Evolutionary conservation across 2,329 filamentous ascomycete genomes (phyloP), one percentile per base, ranked within the genome.

Genomic region (Daldinia sp.): DNA sequence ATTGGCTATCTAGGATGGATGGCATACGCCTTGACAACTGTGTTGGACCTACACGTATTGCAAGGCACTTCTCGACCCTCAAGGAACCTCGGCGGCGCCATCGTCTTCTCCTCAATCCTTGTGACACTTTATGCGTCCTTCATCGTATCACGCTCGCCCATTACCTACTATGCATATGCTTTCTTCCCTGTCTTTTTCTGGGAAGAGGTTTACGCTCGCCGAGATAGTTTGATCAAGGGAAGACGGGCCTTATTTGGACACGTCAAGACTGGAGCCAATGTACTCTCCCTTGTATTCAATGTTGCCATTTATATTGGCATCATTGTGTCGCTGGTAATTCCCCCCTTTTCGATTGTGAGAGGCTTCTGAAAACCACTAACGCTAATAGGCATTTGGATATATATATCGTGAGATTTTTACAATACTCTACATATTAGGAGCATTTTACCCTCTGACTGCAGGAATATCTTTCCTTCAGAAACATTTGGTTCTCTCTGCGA

Each of bases 1-100:
- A 75, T 91, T 10, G 95, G 95, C 15, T 99, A 98, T 73, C 80
- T 98, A 6, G 95, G 95, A 17, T 99, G 94, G 94, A 96, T 98
- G 73, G 90, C 91, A 1, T 99, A 94, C 77, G 93, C 94, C 1
- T 81, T 96, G 51, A 95, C 93, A 0, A 96, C 90, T 0, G 93
- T 98, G 48, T 84, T 98, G 64, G 91, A 97, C 74, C 80, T 94
- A 53, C 93, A 97, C 77, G 92, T 99, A 51, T 81, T 98, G 23
- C 88, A 93, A 68, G 88, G 88, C 30, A 83, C 84, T 19, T 82
- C 89, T 1, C 80, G 88, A 45, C 84, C 90, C 1, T 85, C 87
- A 50, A 85, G 93, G 52, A 89, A 85, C 0, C 73, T 82, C 0
- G 76, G 81, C 1, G 89, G 86, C 15, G 84, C 82, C 5, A 74